Percentiles rank a stretch among this genome's conserved stretches.
Evolutionary conservation across 768 basidiomycete species (phyloP).

Genomic region (Pholiota conissans): DNA sequence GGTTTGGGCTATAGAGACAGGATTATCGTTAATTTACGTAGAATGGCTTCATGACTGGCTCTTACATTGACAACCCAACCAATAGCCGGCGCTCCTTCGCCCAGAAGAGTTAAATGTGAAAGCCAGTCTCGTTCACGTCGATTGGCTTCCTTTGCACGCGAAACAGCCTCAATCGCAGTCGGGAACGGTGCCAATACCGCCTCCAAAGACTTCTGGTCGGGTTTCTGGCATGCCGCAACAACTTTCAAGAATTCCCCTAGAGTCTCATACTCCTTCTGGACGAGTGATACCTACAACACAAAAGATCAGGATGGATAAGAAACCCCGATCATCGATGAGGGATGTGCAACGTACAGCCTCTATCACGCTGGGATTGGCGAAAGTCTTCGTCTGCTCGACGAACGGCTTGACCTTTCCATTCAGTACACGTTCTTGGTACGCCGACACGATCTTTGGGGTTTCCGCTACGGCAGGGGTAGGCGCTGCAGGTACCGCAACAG

Average conservation of each 20-base stretch:
- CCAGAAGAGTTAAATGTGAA: slow-evolving; percentile 77
- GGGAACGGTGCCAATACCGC: slow-evolving; percentile 68
- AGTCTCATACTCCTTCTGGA: slow-evolving; percentile 66
- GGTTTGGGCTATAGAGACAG: slow-evolving; percentile 69
- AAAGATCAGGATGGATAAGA: slow-evolving; percentile 1
- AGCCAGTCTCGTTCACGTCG: slow-evolving; percentile 81
- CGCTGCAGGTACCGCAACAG: slow-evolving; percentile 29
- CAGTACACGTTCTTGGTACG: slow-evolving; percentile 74
- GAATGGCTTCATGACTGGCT: slow-evolving; percentile 5
- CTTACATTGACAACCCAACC: slow-evolving; percentile 89
- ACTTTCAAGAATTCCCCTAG: slow-evolving; percentile 69
- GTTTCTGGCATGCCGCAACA: slow-evolving; percentile 78
- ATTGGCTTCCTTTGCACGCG: slow-evolving; percentile 80
- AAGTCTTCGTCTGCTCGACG: slow-evolving; percentile 64
- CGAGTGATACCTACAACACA: slow-evolving; percentile 56
- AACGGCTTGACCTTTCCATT: slow-evolving; percentile 75
- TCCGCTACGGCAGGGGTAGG: slow-evolving; percentile 36
- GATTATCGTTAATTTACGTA: not conserved
- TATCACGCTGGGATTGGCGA: slow-evolving; percentile 68
- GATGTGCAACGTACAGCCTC: slow-evolving; percentile 64
- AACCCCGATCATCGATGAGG: not conserved
- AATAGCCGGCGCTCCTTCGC: slow-evolving; percentile 77
- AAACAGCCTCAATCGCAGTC: slow-evolving; percentile 69
- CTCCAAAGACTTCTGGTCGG: slow-evolving; percentile 58
- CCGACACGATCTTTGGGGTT: slow-evolving; percentile 60